Conservation (phyloP, 768 basidiomycete genomes). For the Russula sp. region DNA sequence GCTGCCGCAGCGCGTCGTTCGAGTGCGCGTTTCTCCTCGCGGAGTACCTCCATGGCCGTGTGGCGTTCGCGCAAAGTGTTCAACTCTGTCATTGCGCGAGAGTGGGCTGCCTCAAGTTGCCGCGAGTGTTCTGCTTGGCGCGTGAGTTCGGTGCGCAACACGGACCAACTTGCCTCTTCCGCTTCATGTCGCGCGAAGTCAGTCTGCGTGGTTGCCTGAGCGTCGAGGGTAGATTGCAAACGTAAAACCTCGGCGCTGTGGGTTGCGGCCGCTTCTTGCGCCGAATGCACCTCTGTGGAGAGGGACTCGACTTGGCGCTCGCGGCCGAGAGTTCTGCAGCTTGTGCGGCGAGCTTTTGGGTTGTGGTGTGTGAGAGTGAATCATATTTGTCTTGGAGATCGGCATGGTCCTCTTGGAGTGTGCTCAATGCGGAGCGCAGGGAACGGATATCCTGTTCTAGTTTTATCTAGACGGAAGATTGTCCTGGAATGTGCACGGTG, state of each 20-base stretch:
- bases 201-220: conserved; percentile 40
- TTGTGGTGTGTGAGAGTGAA: conserved; percentile 45
- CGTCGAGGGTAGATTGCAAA: conserved; percentile 51
- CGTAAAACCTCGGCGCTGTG: conserved; percentile 42
- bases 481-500: not conserved
- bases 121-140: conserved; percentile 62
- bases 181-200: conserved; percentile 34
- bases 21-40: conserved; percentile 68
- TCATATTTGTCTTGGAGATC: conserved; percentile 61
- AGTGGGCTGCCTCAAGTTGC: conserved; percentile 57
- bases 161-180: conserved; percentile 56
- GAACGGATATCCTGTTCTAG: conserved; percentile 51
- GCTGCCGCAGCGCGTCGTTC: conserved; percentile 50
- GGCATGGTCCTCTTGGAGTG: conserved; percentile 55
- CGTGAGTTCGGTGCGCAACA: conserved; percentile 67
- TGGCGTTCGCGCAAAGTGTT: conserved; percentile 51
- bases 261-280: conserved; percentile 43
- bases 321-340: conserved; percentile 51
- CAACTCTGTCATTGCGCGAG: conserved; percentile 54
- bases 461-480: conserved; percentile 41
- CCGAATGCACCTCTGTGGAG: conserved; percentile 47
- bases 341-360: conserved; percentile 51
- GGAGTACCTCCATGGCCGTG: conserved; percentile 63
- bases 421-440: conserved; percentile 48
- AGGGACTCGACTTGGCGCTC: conserved; percentile 47